Evolutionary conservation across 192 early-diverging fungal genomes (phyloP).

Genomic region (Linnemannia zychae): DNA sequence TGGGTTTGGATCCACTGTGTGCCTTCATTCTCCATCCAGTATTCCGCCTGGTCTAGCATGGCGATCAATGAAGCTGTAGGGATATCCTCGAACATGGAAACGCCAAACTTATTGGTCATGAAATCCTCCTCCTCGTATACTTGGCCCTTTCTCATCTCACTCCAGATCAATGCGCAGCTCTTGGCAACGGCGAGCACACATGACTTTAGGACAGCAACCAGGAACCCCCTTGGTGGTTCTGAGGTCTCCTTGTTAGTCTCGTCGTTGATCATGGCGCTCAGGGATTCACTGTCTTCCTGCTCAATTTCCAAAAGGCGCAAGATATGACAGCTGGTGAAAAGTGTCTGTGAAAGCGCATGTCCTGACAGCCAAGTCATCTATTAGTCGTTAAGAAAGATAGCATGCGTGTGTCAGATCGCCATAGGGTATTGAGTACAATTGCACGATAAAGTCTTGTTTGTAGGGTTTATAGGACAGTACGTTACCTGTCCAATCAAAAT

Average conservation of each 20-base stretch:
- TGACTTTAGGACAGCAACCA: conserved; percentile 58
- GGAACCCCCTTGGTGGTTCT: conserved; percentile 48
- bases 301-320: conserved; percentile 58
- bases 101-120: conserved; percentile 67
- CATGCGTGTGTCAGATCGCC: not conserved
- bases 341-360: conserved; percentile 70
- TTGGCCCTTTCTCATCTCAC: conserved; percentile 69
- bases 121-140: conserved; percentile 76
- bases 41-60: conserved; percentile 53
- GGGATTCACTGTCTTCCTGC: conserved; percentile 17
- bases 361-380: conserved; percentile 75
- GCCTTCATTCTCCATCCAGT: conserved; percentile 49
- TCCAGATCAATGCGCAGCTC: conserved; percentile 65
- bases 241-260: not conserved
- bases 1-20: conserved; percentile 48
- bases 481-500: conserved; percentile 66
- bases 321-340: conserved; percentile 70
- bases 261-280: not conserved
- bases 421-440: not conserved
- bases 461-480: not conserved
- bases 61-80: conserved; percentile 47
- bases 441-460: too few relatives aligned
- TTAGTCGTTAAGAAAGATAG: not conserved
- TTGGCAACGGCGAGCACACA: conserved; percentile 65
- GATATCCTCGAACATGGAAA: conserved; percentile 61